Evolutionary conservation across 192 early-diverging fungal species (phyloP), one percentile per base, ranked within the genome.

Genomic region (Ramicandelaber brevisporus): DNA sequence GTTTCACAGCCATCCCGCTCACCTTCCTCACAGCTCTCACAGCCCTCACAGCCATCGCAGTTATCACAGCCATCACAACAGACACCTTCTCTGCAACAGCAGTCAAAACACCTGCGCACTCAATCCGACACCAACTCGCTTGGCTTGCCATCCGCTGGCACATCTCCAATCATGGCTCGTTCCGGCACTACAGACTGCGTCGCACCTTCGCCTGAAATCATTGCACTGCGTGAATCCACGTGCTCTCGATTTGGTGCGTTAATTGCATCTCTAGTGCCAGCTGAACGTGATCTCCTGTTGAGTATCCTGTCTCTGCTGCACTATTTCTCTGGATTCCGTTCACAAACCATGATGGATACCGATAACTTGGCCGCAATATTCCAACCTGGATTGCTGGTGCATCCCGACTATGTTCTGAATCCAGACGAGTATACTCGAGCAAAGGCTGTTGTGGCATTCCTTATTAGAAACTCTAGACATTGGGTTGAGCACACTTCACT

Each of bases 381-480:
- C 38, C 65, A 68, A 32, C 73, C 73, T 1, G 70, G 73, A n/a
- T 41, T 80, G 21, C 43, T 80, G 7, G 66, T 65, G 3, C 77
- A 80, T 24, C 73, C 73, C 6, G 53, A 55, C 18, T 71, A 80
- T 28, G 55, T 67, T 25, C 57, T 68, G 35, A 52, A 61, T 2
- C 73, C 71, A 22, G 63, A 68, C 12, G 65, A 80, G 31, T 80
- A 80, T 43, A 66, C 63, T 25, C 62, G 63, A n/a, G 69, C 73
- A 6, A 68, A 73, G 31, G 49, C 61, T 13, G 73, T 80, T 13
- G 40, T 80, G 3, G 73, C 72, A 36, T 80, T 80, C 31, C 44
- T 80, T 3, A 80, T 80, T 20, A 44, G 38, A 20, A 35, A 60
- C 23, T n/a, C n/a, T n/a, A n/a, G n/a, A n/a, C n/a, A n/a, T n/a